Evolutionary conservation across 169 alveolate genomes (phyloP).

Genomic region (Plasmodium gaboni): DNA sequence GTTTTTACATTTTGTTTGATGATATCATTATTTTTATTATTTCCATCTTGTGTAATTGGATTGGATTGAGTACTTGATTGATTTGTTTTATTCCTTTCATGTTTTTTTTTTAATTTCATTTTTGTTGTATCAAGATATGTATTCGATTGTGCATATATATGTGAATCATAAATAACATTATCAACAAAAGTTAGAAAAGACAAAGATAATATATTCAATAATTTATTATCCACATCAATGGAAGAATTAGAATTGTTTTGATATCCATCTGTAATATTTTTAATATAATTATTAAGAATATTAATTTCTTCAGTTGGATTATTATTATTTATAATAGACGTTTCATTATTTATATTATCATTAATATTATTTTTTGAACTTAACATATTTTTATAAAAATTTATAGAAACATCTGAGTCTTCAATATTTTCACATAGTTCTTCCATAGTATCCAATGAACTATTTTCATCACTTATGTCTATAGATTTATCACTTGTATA

Average conservation of each 20-base stretch:
- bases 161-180: slow-evolving; percentile 70
- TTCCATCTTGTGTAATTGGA: not conserved
- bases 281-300: slow-evolving; percentile 52
- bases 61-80: not conserved
- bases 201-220: slow-evolving; percentile 53
- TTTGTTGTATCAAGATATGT: not conserved
- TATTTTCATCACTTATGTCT: slow-evolving; percentile 57
- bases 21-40: not conserved
- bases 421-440: slow-evolving; percentile 60
- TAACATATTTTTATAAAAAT: slow-evolving; percentile 64
- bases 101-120: not conserved
- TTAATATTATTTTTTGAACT: slow-evolving; percentile 14
- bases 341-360: not conserved
- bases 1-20: not conserved
- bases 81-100: not conserved
- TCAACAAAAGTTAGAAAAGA: slow-evolving; percentile 69
- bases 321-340: slow-evolving; percentile 17
- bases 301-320: slow-evolving; percentile 54
- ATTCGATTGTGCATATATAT: slow-evolving; percentile 43
- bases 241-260: slow-evolving; percentile 27
- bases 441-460: slow-evolving; percentile 36
- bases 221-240: slow-evolving; percentile 56
- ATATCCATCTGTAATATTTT: slow-evolving; percentile 22
- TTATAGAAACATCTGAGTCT: slow-evolving; percentile 29
- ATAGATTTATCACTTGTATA: slow-evolving; percentile 68